Conservation (phyloP, 192 early-diverging fungal genomes). For the Coemansia aciculifera region DNA sequence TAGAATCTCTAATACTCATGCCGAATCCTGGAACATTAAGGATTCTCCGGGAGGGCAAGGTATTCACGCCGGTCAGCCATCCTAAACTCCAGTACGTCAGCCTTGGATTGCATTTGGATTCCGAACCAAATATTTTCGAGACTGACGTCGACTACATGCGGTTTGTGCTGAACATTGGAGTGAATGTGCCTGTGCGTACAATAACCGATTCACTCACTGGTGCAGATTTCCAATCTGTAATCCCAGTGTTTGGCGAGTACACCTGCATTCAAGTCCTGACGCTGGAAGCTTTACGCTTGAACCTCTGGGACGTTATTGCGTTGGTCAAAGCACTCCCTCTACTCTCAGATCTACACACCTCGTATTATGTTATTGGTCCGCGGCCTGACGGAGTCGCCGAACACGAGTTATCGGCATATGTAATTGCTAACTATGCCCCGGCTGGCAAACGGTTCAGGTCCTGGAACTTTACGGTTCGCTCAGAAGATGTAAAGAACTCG, state of each 20-base stretch:
- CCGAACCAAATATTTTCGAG: not conserved
- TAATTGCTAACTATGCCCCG: not conserved
- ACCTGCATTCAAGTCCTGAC: not conserved
- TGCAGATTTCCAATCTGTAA: not conserved
- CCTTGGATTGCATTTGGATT: not conserved
- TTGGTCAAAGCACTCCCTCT: not conserved
- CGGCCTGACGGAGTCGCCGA: not conserved
- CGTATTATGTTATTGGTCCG: not conserved
- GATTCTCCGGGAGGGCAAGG: not conserved
- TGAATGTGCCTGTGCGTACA: not conserved
- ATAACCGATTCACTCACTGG: not conserved
- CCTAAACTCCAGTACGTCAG: not conserved
- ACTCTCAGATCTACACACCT: not conserved
- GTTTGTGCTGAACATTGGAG: not conserved
- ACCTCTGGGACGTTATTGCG: not conserved
- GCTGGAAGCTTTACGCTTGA: not conserved
- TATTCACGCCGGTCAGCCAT: not conserved
- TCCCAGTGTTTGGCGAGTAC: not conserved
- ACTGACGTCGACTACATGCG: not conserved
- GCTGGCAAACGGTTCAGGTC: not conserved
- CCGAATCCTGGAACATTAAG: not conserved
- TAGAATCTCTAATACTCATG: not conserved
- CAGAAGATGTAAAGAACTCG: not conserved
- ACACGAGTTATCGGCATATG: not conserved
- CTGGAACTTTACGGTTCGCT: not conserved